Conservation (phyloP, 2,329 filamentous ascomycete genomes). For the Monosporascus sp. region DNA sequence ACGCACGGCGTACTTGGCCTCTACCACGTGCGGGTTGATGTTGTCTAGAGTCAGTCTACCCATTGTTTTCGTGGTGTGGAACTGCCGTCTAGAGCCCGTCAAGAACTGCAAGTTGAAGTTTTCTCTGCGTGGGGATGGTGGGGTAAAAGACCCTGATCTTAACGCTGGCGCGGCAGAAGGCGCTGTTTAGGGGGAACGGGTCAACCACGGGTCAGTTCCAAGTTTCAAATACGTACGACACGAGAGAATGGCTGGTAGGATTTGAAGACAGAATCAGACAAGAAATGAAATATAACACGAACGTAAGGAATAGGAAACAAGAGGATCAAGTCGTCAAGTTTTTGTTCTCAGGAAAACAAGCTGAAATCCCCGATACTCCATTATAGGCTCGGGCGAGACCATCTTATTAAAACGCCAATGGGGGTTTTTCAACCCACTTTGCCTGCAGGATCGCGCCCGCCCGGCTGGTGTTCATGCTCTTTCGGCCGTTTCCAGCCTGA, state of each 20-base stretch:
- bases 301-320: too few species aligned
- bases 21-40: slow-evolving; percentile 85
- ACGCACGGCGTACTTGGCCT: slow-evolving; percentile 92
- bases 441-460: background rate
- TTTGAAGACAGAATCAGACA: too few species aligned
- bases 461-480: background rate
- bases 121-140: slow-evolving; percentile 9
- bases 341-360: too few species aligned
- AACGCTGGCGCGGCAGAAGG: slow-evolving; percentile 1
- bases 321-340: too few species aligned
- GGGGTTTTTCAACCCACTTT: background rate
- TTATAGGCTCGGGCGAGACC: too few species aligned
- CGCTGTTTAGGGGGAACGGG: background rate
- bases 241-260: too few species aligned
- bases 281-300: too few species aligned
- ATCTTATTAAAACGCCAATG: background rate
- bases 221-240: too few species aligned
- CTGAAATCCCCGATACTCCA: too few species aligned
- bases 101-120: slow-evolving; percentile 1
- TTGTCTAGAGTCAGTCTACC: slow-evolving; percentile 67
- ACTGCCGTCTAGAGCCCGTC: slow-evolving; percentile 5
- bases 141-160: slow-evolving; percentile 15
- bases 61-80: slow-evolving; percentile 21
- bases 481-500: background rate
- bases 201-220: background rate